phyloP scores from a whole-genome alignment of 345 rosid genomes.

The Lepidium sativum region DNA sequence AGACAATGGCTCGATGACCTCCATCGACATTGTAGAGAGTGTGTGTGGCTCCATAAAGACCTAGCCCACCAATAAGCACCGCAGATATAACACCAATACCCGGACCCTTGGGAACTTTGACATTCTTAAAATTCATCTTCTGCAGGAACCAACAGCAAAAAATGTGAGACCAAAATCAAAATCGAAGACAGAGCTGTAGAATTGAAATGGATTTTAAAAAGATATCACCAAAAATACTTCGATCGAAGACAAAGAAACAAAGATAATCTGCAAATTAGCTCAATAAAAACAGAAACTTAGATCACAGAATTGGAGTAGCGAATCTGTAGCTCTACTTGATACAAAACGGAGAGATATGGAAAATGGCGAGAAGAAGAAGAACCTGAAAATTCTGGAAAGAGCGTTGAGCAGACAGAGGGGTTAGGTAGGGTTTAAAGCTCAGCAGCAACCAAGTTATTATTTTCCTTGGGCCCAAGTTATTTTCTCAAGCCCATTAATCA shows the following conservation, averaged over 20 bases:
- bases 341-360: not conserved
- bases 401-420: not conserved
- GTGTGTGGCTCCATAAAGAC: slow-evolving; percentile 42
- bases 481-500: no score
- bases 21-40: slow-evolving; percentile 23
- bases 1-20: slow-evolving; percentile 22
- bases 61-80: slow-evolving; percentile 56
- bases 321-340: not conserved
- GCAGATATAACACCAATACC: slow-evolving; percentile 50
- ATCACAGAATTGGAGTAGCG: not conserved
- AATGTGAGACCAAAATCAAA: not conserved
- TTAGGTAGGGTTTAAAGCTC: slow-evolving; percentile 17
- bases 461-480: no score
- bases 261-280: not conserved
- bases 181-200: not conserved
- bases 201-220: not conserved
- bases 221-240: not conserved
- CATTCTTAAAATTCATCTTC: slow-evolving; percentile 40
- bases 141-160: not conserved
- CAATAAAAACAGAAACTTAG: not conserved
- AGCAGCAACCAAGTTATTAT: not conserved
- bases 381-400: not conserved
- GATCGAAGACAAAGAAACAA: not conserved
- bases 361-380: not conserved
- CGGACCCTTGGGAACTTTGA: slow-evolving; percentile 70